Percentiles rank a stretch among this genome's conserved stretches.
Evolutionary conservation across 2,329 filamentous ascomycete genomes (phyloP).

Genomic region (Drechslerella stenobrocha): DNA sequence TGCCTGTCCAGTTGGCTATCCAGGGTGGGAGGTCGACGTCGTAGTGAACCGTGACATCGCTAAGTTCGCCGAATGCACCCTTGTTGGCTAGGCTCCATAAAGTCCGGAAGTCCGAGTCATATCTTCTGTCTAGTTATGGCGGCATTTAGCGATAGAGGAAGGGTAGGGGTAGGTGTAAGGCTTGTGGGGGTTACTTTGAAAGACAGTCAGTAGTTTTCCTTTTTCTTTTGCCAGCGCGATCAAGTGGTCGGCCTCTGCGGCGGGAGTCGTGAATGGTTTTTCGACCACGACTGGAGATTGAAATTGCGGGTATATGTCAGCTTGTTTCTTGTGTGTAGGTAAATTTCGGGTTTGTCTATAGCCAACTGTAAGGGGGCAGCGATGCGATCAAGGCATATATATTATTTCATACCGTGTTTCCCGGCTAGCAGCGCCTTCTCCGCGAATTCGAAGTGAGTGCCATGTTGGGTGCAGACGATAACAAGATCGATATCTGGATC

Average conservation of each 20-base stretch:
- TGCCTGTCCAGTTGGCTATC: slow-evolving; percentile 49
- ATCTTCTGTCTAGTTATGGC: slow-evolving; percentile 53
- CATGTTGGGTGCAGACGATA: slow-evolving; percentile 54
- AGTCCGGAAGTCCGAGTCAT: slow-evolving; percentile 56
- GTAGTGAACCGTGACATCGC: slow-evolving; percentile 51
- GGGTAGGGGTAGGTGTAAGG: slow-evolving; percentile 14
- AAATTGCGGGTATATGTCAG: no score
- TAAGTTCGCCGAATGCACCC: slow-evolving; percentile 48
- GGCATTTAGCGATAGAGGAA: neutral
- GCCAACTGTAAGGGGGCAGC: no score
- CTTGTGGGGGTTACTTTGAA: slow-evolving; percentile 53
- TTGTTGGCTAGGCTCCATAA: slow-evolving; percentile 48
- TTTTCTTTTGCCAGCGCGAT: slow-evolving; percentile 54
- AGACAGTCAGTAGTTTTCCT: slow-evolving; percentile 55
- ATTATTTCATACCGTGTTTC: slow-evolving; percentile 55
- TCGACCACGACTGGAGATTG: slow-evolving; percentile 55
- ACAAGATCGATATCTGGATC: slow-evolving; percentile 55
- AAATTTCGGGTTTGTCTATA: no score
- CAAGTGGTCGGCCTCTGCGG: slow-evolving; percentile 54
- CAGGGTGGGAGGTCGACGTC: slow-evolving; percentile 50
- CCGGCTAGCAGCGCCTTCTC: slow-evolving; percentile 54
- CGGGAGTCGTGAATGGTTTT: slow-evolving; percentile 56
- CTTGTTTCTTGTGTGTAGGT: no score
- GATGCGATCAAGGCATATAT: neutral
- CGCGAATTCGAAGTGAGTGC: slow-evolving; percentile 54